A percentile compares a stretch with the other conserved stretches of the same genome.
Evolutionary conservation across 2,329 filamentous ascomycete species (phyloP).

Genomic region (Tricladium varicosporioides): DNA sequence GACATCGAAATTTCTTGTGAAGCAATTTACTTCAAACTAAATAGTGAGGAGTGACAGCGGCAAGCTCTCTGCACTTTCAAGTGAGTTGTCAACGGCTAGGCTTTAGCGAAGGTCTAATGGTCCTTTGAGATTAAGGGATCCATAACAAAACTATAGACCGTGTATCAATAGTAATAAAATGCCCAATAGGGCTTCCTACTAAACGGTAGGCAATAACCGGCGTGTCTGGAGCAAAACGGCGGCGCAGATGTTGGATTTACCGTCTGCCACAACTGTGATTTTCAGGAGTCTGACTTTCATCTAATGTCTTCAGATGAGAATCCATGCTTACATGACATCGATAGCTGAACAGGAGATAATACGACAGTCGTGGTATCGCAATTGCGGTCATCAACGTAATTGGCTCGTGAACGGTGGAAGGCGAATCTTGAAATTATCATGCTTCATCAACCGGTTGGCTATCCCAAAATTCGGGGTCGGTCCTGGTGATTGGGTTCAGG

Average conservation of each 20-base stretch:
- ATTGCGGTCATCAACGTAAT: no score
- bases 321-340: background rate
- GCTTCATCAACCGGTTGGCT: no score
- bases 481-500: no score
- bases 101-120: background rate
- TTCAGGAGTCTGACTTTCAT: background rate
- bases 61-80: background rate
- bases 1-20: no score
- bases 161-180: background rate
- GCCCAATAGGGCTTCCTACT: no score
- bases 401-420: no score
- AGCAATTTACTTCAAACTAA: no score
- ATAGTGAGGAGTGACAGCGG: background rate
- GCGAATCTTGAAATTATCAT: no score
- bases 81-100: background rate
- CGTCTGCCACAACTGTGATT: background rate
- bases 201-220: background rate
- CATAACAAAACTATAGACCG: background rate
- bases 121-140: background rate
- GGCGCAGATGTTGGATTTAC: background rate
- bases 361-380: no score
- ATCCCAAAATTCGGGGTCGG: no score
- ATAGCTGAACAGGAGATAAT: no score
- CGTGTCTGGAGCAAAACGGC: background rate
- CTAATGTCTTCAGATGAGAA: background rate